phyloP scores from a whole-genome alignment of 208 protist genomes.

The Wallacemonas sp. region DNA sequence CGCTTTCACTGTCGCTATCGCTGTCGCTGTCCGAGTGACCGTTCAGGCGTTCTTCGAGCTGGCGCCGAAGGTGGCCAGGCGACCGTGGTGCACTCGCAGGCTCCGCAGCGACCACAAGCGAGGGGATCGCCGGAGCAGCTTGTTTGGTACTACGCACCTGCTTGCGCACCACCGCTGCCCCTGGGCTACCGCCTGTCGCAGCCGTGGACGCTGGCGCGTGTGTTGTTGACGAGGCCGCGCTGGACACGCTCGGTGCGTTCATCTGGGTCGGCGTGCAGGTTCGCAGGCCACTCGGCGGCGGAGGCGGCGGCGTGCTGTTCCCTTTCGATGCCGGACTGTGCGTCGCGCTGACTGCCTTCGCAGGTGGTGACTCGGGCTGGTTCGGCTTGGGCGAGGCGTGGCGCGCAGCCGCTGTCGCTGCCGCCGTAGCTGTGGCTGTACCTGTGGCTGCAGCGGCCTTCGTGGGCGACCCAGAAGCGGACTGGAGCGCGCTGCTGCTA shows the following conservation, averaged over 20 bases:
- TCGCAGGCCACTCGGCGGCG: slow-evolving; percentile 4
- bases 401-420: too few species aligned
- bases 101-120: not conserved
- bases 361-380: too few species aligned
- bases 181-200: not conserved
- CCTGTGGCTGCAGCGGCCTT: too few species aligned
- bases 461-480: too few species aligned
- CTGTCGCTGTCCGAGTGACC: not conserved
- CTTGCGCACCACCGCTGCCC: not conserved
- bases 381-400: too few species aligned
- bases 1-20: not conserved
- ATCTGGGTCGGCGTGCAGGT: slow-evolving; percentile 15
- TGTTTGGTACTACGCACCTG: too few species aligned
- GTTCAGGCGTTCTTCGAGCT: not conserved
- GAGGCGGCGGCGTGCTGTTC: not conserved
- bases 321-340: too few species aligned
- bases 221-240: not conserved
- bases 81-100: not conserved
- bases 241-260: not conserved
- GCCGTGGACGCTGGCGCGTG: not conserved
- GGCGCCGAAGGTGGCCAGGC: slow-evolving; percentile 1
- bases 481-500: not conserved
- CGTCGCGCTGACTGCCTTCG: too few species aligned
- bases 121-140: too few species aligned
- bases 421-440: too few species aligned